A percentile compares a stretch with the other conserved stretches of the same genome.
phyloP scores from a whole-genome alignment of 129 eudicot species.

The Centrapalus pauciflorus region DNA sequence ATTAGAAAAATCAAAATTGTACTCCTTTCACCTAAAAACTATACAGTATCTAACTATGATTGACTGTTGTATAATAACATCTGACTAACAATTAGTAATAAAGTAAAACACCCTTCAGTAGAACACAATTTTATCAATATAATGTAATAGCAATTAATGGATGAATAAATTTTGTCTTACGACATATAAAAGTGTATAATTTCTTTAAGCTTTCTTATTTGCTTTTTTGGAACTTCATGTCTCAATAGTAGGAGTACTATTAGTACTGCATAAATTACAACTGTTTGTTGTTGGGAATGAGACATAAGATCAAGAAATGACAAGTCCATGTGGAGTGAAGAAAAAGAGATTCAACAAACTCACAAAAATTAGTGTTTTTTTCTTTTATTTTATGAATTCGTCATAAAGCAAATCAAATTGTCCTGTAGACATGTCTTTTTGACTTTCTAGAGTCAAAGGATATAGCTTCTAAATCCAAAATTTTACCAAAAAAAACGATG shows the following conservation, averaged over 20 bases:
- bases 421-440: conserved; percentile 8
- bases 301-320: conserved; percentile 32
- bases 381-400: conserved; percentile 18
- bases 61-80: too few species aligned
- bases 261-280: conserved; percentile 23
- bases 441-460: conserved; percentile 16
- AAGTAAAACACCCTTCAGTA: too few species aligned
- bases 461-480: conserved; percentile 4
- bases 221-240: conserved; percentile 24
- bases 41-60: too few species aligned
- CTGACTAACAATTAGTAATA: too few species aligned
- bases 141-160: too few species aligned
- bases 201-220: not conserved
- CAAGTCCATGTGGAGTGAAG: conserved; percentile 38
- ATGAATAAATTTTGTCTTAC: too few species aligned
- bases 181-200: not conserved
- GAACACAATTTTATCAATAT: too few species aligned
- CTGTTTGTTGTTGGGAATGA: conserved; percentile 21
- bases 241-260: conserved; percentile 3
- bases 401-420: conserved; percentile 15
- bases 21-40: too few species aligned
- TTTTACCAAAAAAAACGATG: not conserved
- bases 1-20: too few species aligned
- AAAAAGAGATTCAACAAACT: conserved; percentile 25
- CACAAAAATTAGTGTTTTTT: conserved; percentile 6